Conservation (phyloP, 805 yeast species). For the Pichia paraexigua region DNA sequence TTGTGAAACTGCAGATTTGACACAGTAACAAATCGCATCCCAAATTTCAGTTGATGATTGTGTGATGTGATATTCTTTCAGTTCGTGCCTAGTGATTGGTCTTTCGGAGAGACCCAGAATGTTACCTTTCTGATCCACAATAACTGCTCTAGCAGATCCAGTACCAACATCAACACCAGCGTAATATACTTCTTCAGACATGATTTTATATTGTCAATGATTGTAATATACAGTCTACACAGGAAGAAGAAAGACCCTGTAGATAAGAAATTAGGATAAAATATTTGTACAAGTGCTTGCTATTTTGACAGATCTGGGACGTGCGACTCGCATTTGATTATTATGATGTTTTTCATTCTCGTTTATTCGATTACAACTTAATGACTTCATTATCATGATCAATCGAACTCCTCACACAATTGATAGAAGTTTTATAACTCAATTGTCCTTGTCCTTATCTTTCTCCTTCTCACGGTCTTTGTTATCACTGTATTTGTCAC, state of each 20-base stretch:
- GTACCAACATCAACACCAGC: conserved; percentile 65
- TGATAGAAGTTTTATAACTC: no score
- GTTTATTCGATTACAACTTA: not conserved
- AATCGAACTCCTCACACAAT: not conserved
- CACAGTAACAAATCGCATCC: conserved; percentile 80
- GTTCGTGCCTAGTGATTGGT: conserved; percentile 68
- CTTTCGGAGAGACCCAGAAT: conserved; percentile 74
- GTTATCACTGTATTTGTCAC: conserved; percentile 18
- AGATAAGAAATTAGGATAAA: not conserved
- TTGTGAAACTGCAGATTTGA: conserved; percentile 63
- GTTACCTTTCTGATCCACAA: conserved; percentile 76
- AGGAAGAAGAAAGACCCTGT: not conserved
- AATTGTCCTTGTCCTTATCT: not conserved
- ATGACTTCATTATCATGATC: not conserved
- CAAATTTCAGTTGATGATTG: conserved; percentile 90
- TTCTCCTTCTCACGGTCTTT: not conserved
- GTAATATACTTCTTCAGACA: conserved; percentile 20
- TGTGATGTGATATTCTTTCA: conserved; percentile 66
- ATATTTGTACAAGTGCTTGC: not conserved
- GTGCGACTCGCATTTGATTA: not conserved
- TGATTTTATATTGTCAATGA: not conserved
- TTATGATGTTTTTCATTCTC: not conserved
- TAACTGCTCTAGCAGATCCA: conserved; percentile 92
- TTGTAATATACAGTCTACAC: not conserved
- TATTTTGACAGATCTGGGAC: not conserved